Conservation (phyloP, 345 rosid species). For the Eucalyptus virginea region DNA sequence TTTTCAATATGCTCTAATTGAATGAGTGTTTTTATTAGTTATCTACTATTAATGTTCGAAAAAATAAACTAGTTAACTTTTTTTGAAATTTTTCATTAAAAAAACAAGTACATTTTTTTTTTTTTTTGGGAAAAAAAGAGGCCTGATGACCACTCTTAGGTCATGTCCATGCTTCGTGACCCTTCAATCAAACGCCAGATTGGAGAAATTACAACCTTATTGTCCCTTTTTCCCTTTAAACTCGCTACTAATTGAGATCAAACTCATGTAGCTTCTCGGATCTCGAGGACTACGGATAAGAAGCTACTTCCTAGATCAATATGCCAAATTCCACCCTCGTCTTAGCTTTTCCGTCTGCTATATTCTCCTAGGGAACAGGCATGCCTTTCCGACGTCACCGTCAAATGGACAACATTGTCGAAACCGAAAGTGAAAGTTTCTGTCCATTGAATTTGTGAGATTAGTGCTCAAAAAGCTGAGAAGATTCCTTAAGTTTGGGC, state of each 20-base stretch:
- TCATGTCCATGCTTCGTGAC: not conserved
- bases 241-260: not conserved
- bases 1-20: not conserved
- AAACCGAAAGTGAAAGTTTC: not conserved
- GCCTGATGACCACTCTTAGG: not conserved
- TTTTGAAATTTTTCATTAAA: not conserved
- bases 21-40: not conserved
- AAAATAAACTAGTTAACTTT: not conserved
- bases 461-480: not conserved
- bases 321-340: not conserved
- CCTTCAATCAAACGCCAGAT: not conserved
- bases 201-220: not conserved
- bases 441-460: not conserved
- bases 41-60: not conserved
- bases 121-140: too few species aligned
- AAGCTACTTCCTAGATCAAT: not conserved
- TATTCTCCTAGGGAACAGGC: not conserved
- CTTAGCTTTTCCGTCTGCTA: not conserved
- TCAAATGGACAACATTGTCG: not conserved
- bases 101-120: not conserved
- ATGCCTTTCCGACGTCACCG: not conserved
- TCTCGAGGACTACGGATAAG: not conserved
- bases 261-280: not conserved
- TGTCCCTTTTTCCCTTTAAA: not conserved
- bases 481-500: not conserved